Conservation (phyloP, 2,329 filamentous ascomycete species). For the Dichotomopilus funicola region DNA sequence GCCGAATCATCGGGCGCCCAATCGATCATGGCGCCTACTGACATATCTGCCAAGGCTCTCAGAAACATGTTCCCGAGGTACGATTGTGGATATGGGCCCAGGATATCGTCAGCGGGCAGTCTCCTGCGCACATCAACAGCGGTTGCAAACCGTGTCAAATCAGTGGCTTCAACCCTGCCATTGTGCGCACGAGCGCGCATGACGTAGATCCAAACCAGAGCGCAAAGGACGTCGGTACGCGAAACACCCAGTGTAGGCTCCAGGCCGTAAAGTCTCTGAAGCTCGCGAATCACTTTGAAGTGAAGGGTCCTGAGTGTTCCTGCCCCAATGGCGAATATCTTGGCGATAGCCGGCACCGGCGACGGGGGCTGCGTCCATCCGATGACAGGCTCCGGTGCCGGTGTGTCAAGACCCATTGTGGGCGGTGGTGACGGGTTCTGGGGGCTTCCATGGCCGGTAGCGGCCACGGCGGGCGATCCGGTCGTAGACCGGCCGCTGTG, state of each 20-base stretch:
- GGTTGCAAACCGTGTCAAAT: conserved; percentile 3
- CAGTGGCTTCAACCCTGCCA: background rate
- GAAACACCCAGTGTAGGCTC: background rate
- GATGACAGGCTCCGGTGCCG: too few species aligned
- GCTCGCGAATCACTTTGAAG: background rate
- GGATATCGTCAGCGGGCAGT: background rate
- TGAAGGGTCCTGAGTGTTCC: background rate
- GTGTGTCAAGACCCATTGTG: too few species aligned
- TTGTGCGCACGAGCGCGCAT: conserved; percentile 6
- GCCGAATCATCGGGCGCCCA: background rate
- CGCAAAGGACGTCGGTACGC: conserved; percentile 3
- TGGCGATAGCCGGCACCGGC: background rate
- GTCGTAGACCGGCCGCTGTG: too few species aligned
- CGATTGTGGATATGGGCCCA: background rate
- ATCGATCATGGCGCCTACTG: background rate
- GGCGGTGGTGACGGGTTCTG: too few species aligned
- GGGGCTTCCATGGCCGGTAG: too few species aligned
- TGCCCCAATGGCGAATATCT: conserved; percentile 6
- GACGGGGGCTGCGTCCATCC: too few species aligned
- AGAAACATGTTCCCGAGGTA: conserved; percentile 10
- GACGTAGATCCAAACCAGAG: conserved; percentile 7
- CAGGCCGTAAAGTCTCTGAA: background rate
- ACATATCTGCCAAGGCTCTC: background rate
- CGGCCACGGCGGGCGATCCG: too few species aligned
- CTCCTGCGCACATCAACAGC: conserved; percentile 6